Evolutionary conservation across 2,329 filamentous ascomycete species (phyloP).

Genomic region (Monilinia fructigena): DNA sequence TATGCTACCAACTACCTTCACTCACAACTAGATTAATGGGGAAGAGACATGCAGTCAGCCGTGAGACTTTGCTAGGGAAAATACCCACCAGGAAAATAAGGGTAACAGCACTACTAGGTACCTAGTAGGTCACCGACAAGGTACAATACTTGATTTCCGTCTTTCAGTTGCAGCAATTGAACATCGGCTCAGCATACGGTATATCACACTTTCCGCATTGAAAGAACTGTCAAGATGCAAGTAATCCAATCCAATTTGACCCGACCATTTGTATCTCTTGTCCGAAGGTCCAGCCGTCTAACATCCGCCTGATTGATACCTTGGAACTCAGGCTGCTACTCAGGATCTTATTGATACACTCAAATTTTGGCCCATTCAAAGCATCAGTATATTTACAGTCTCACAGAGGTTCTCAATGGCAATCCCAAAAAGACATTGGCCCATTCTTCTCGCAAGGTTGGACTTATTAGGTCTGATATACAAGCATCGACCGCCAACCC

Average conservation of each 20-base stretch:
- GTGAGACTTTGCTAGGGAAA: neutral
- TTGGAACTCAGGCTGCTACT: neutral
- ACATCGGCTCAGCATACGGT: neutral
- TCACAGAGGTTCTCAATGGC: neutral
- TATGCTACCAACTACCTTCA: neutral
- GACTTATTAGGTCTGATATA: constrained; percentile 2
- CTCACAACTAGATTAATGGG: neutral
- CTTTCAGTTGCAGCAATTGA: neutral
- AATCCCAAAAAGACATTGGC: neutral
- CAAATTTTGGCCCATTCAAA: neutral
- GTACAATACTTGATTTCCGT: constrained; percentile 1
- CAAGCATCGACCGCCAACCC: neutral
- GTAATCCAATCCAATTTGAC: neutral
- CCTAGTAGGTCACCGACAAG: neutral
- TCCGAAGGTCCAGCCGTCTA: neutral
- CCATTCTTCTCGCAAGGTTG: constrained; percentile 14
- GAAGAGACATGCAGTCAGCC: constrained; percentile 6
- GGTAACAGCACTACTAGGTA: neutral
- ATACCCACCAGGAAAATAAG: neutral
- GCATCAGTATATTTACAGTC: neutral
- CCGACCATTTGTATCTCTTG: neutral
- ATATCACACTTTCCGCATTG: neutral
- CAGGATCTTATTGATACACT: neutral
- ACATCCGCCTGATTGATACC: neutral
- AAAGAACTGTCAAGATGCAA: neutral